A percentile compares a stretch with the other conserved stretches of the same genome.
Conservation (phyloP, 441 rosid species). For the Daphne laureola region DNA sequence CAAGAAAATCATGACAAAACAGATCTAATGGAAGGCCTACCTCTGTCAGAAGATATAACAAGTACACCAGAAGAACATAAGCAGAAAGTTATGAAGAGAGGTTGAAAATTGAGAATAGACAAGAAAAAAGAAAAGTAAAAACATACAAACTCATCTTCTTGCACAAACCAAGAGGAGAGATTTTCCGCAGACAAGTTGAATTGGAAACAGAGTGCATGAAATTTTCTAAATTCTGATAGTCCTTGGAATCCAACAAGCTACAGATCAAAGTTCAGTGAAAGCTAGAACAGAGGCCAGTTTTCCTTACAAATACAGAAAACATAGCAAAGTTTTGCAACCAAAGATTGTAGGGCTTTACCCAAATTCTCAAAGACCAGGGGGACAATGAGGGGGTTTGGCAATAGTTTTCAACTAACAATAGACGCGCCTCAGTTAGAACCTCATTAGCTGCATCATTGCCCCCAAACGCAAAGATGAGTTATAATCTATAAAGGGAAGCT, state of each 20-base stretch:
- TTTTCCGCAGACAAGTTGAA: constrained; percentile 1
- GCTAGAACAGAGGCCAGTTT: too few species aligned
- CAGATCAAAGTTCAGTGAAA: too few species aligned
- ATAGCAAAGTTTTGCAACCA: too few species aligned
- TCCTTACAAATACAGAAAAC: too few species aligned
- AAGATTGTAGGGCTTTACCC: constrained; percentile 34
- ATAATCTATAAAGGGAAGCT: too few species aligned
- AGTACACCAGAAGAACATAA: constrained; percentile 14
- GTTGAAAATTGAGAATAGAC: constrained; percentile 11
- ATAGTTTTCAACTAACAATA: constrained; percentile 98
- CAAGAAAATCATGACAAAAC: constrained; percentile 11
- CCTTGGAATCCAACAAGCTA: too few species aligned
- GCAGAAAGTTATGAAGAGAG: constrained; percentile 12
- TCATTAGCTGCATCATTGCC: constrained; percentile 96
- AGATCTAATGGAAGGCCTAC: constrained; percentile 13
- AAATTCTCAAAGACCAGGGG: constrained; percentile 56
- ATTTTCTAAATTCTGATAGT: too few species aligned
- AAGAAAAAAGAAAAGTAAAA: constrained; percentile 8
- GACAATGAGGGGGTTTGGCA: constrained; percentile 82
- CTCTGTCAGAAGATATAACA: constrained; percentile 12
- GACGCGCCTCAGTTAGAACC: constrained; percentile 94
- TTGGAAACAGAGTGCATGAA: too few species aligned
- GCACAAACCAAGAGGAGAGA: constrained; percentile 13
- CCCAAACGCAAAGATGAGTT: constrained; percentile 75
- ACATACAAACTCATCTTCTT: constrained; percentile 7